Conservation (phyloP, 2,329 filamentous ascomycete species). For the Triangularia verruculosa region DNA sequence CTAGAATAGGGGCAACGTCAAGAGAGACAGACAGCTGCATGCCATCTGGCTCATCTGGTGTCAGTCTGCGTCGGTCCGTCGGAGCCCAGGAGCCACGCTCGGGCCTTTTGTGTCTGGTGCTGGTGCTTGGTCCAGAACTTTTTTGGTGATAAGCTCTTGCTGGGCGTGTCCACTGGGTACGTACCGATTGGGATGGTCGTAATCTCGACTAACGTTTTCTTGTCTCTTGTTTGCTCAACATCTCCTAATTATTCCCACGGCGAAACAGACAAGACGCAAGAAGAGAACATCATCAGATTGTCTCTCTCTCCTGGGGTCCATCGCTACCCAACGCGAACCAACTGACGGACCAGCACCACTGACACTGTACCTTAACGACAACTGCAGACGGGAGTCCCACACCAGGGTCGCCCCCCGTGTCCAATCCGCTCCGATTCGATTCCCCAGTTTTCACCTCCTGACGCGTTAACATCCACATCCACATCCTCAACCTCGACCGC, state of each 20-base stretch:
- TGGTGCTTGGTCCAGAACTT: conserved; percentile 6
- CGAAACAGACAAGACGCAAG: neutral
- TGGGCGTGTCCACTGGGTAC: neutral
- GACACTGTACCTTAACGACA: neutral
- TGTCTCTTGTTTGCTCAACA: conserved; percentile 6
- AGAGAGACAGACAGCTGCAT: neutral
- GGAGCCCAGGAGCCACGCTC: neutral
- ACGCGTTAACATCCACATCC: conserved; percentile 7
- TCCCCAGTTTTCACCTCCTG: conserved; percentile 8
- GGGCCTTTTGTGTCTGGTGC: conserved; percentile 4
- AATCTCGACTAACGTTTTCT: conserved; percentile 23
- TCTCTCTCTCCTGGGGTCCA: neutral
- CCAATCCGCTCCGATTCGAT: conserved; percentile 1
- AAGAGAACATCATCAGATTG: neutral
- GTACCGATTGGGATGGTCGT: conserved; percentile 7
- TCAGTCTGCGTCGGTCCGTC: neutral
- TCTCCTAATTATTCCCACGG: neutral
- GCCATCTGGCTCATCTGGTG: neutral
- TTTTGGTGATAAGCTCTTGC: conserved; percentile 3
- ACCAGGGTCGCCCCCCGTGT: conserved; percentile 5
- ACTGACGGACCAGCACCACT: neutral
- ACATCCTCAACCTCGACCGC: neutral
- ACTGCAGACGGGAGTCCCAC: neutral
- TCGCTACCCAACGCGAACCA: neutral
- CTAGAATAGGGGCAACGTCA: conserved; percentile 8